Evolutionary conservation across 805 yeast species (phyloP).

Genomic region (Kluyveromyces nonfermentans): DNA sequence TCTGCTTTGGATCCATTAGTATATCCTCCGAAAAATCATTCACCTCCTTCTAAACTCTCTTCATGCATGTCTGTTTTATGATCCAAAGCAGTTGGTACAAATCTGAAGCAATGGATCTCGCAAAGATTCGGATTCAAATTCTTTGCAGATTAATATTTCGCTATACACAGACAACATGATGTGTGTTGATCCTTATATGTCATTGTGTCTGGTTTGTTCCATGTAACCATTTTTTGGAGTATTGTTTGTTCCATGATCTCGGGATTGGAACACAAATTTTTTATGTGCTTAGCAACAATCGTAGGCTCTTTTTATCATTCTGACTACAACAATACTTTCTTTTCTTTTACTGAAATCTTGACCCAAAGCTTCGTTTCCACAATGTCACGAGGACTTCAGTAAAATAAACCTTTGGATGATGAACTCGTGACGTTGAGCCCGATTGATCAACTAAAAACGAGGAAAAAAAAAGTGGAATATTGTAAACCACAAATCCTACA

Average conservation of each 20-base stretch:
- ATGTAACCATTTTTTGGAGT: background rate
- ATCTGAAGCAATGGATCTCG: background rate
- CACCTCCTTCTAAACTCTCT: background rate
- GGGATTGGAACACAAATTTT: background rate
- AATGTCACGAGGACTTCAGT: no score
- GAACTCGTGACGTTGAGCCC: no score
- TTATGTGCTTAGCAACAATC: background rate
- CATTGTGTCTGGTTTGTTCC: background rate
- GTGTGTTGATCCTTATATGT: constrained; percentile 1
- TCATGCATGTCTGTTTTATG: background rate
- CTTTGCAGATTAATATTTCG: constrained; percentile 1
- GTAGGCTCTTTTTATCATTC: background rate
- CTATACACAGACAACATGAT: background rate
- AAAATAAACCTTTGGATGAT: no score
- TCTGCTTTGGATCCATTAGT: background rate
- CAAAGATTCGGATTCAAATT: background rate
- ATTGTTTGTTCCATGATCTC: background rate
- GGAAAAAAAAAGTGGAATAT: no score
- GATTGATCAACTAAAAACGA: no score
- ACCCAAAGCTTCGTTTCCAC: no score
- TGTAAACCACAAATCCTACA: no score
- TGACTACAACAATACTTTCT: no score
- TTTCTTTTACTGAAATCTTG: no score
- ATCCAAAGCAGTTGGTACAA: background rate
- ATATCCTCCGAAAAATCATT: constrained; percentile 1